phyloP scores from a whole-genome alignment of 2,329 filamentous ascomycete species.

The Chaetomium strumarium region DNA sequence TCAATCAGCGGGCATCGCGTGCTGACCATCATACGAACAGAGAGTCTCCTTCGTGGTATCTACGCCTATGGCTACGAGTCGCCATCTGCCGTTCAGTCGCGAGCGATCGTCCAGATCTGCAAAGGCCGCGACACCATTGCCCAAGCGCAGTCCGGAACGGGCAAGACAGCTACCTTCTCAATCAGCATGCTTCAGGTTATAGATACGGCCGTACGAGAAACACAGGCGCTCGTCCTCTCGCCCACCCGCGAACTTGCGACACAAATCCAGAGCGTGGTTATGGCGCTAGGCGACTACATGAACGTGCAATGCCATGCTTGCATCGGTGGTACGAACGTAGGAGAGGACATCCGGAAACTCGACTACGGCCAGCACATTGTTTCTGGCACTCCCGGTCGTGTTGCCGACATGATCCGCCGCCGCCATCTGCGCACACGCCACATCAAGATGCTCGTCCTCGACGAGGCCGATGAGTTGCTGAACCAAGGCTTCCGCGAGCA shows the following conservation, averaged over 20 bases:
- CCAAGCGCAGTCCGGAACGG: constrained; percentile 93
- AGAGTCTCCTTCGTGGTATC: constrained; percentile 92
- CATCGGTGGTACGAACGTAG: constrained; percentile 95
- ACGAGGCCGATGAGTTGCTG: constrained; percentile 60
- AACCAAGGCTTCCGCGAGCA: constrained; percentile 97
- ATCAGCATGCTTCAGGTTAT: constrained; percentile 96
- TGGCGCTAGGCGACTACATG: constrained; percentile 99
- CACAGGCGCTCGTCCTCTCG: constrained; percentile 89
- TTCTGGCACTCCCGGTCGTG: constrained; percentile 92
- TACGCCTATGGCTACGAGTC: constrained; percentile 99
- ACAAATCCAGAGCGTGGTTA: constrained; percentile 96
- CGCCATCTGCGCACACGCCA: constrained; percentile 52
- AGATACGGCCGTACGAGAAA: constrained; percentile 86
- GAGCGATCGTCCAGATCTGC: constrained; percentile 97
- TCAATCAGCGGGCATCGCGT: background rate
- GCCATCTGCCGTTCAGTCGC: constrained; percentile 93
- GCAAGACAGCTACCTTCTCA: constrained; percentile 94
- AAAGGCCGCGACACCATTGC: constrained; percentile 98
- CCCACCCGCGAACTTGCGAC: constrained; percentile 95
- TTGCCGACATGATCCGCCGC: constrained; percentile 60
- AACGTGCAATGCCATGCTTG: constrained; percentile 98
- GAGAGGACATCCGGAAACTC: constrained; percentile 95
- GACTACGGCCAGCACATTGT: constrained; percentile 98
- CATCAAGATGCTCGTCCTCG: constrained; percentile 59
- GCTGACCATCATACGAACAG: constrained; percentile 34